Percentiles rank a stretch among this genome's conserved stretches.
phyloP scores from a whole-genome alignment of 768 basidiomycete genomes.

The Coprinopsis marcescibilis region DNA sequence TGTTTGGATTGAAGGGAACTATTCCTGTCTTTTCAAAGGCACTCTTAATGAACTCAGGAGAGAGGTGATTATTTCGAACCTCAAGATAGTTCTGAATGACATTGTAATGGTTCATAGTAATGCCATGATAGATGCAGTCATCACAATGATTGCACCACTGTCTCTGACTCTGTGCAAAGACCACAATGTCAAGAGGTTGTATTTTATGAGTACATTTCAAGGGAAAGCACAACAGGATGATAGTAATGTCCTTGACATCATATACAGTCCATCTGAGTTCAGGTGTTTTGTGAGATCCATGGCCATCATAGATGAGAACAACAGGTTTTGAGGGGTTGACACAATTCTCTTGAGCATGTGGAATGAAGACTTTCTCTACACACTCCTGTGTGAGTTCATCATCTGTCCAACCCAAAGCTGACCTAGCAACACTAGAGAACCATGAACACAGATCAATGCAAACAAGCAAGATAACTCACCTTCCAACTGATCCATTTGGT shows the following conservation, averaged over 20 bases:
- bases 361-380: conserved; percentile 18
- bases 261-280: background rate
- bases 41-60: conserved; percentile 11
- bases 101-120: conserved; percentile 6
- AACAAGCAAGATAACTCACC: too few relatives aligned
- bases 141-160: conserved; percentile 22
- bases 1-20: conserved; percentile 19
- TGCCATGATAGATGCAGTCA: conserved; percentile 5
- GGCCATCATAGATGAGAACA: conserved; percentile 26
- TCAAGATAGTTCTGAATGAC: conserved; percentile 21
- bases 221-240: conserved; percentile 28
- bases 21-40: conserved; percentile 23
- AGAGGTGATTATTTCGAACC: conserved; percentile 12
- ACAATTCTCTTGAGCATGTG: conserved; percentile 7
- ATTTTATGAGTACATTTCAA: conserved; percentile 34
- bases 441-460: conserved; percentile 3
- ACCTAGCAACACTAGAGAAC: conserved; percentile 16
- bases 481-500: too few relatives aligned
- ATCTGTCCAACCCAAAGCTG: conserved; percentile 23
- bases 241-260: conserved; percentile 14
- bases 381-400: conserved; percentile 16
- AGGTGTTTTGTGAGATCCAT: conserved; percentile 13
- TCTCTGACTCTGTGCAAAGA: conserved; percentile 27
- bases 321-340: conserved; percentile 1
- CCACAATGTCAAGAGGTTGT: conserved; percentile 37